Evolutionary conservation across 2,329 filamentous ascomycete species (phyloP).

Genomic region (Colletotrichum sp.): DNA sequence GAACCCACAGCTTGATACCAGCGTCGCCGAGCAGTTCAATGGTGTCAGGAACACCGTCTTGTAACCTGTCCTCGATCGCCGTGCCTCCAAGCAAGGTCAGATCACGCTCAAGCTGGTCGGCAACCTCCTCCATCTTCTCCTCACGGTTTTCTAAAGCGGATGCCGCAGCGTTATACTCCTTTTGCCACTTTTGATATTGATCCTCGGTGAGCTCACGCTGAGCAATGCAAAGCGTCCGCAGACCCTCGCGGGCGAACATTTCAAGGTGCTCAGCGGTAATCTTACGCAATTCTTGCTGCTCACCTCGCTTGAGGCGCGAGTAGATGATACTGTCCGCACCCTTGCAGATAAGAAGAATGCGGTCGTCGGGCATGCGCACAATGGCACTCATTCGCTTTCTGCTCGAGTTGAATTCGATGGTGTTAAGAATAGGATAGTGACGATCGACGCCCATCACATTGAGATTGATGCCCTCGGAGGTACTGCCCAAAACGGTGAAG

Average conservation of each 20-base stretch:
- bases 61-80: conserved; percentile 94
- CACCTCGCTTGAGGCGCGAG: conserved; percentile 81
- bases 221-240: conserved; percentile 94
- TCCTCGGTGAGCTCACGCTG: conserved; percentile 80
- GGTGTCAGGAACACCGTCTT: conserved; percentile 95
- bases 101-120: conserved; percentile 90
- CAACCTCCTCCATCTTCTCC: conserved; percentile 88
- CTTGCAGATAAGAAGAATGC: conserved; percentile 93
- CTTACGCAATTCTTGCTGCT: conserved; percentile 83
- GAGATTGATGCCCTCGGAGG: conserved; percentile 80
- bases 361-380: conserved; percentile 89
- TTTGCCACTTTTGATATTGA: conserved; percentile 85
- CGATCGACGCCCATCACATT: conserved; percentile 88
- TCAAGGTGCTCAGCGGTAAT: conserved; percentile 93
- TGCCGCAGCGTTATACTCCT: conserved; percentile 85
- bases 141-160: conserved; percentile 85
- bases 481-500: conserved; percentile 86
- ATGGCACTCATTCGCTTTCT: conserved; percentile 98
- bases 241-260: conserved; percentile 93
- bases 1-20: conserved; percentile 97
- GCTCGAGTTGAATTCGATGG: conserved; percentile 95
- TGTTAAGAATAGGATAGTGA: conserved; percentile 88
- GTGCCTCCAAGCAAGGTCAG: conserved; percentile 89
- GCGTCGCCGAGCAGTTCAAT: conserved; percentile 90
- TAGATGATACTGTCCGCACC: conserved; percentile 98